Evolutionary conservation across 2,329 filamentous ascomycete genomes (phyloP), one percentile per base, ranked within the genome.

Genomic region (Hymenoscyphus fraxineus): DNA sequence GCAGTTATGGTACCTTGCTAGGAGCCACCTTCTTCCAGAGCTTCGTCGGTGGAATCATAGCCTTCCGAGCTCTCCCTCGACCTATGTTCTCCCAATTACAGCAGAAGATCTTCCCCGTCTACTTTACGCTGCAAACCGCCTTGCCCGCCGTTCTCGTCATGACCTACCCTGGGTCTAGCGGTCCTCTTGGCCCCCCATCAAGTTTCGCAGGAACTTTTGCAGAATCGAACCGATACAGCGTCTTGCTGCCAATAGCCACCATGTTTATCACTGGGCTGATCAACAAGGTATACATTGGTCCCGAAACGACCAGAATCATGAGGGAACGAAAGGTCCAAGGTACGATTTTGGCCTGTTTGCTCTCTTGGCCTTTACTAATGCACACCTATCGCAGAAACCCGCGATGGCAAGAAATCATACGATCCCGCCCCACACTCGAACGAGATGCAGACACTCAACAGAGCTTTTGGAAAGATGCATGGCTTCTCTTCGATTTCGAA

Each of bases 1-100:
- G 68, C 62, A 95, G 92, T 75, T 97, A 96, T 79, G 93, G 92
- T 69, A 93, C 92, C 22, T 85, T 98, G 59, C 82, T 98, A 15
- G 95, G 95, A 68, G 89, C 89, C 35, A 90, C 92, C 47, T 83
- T 97, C 76, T 98, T 93, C 78, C 92, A 98, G 87, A 89, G 90
- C 63, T 97, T 97, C 78, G 77, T 88, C 73, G 85, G 85, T 72
- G 84, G 92, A 65, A 86, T 92, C 61, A 81, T 93, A 63, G 88
- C 92, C 72, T 96, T 90, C 82, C 88, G 84, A 74, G 83, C 85
- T 12, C 86, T 97, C 44, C 87, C 92, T 32, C 87, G 92, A 32
- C 86, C 91, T 0, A 87, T 92, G 75, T 98, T 99, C 80, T 86
- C 89, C 32, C 82, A 87, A 19, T 84, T 97, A 39, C 94, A 97